These are phyloP conservation scores for Globomyces sp. DNA, from an alignment of 371 early-diverging fungal genomes.

Conservation along the genomic window DNA sequence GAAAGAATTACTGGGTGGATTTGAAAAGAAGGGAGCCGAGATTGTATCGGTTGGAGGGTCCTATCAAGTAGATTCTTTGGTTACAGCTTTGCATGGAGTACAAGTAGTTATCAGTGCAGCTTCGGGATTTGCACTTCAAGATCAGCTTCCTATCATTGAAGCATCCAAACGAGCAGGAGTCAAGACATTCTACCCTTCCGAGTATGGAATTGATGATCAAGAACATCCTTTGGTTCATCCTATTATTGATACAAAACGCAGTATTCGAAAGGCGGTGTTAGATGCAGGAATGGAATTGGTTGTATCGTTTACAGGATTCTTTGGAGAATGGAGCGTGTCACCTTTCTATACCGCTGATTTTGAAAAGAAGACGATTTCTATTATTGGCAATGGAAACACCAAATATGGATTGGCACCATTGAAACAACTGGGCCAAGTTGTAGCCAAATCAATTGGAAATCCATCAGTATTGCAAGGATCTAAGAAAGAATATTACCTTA, in stretches of 20 bases:
- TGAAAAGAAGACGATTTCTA: not conserved
- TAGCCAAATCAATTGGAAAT: not conserved
- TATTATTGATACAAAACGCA: not conserved
- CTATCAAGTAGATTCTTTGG: not conserved
- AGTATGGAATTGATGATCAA: conserved; percentile 3
- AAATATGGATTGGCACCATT: not conserved
- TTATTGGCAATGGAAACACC: not conserved
- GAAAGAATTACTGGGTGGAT: conserved; percentile 8
- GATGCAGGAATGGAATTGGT: not conserved
- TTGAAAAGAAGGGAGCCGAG: not conserved
- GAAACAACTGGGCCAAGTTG: conserved; percentile 1
- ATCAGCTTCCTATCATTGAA: not conserved
- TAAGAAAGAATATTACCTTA: not conserved
- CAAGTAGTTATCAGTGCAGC: not conserved
- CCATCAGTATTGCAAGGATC: not conserved
- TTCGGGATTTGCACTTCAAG: not conserved
- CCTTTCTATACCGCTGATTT: conserved; percentile 2
- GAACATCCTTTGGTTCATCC: not conserved
- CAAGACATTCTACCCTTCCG: conserved; percentile 1
- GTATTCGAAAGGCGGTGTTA: not conserved
- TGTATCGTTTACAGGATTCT: conserved; percentile 5
- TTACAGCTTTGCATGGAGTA: not conserved
- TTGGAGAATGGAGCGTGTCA: conserved; percentile 5
- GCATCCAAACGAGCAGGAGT: conserved; percentile 4
- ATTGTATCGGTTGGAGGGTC: not conserved